phyloP scores from a whole-genome alignment of 1,139 yeast species.

The Pichia sp. region DNA sequence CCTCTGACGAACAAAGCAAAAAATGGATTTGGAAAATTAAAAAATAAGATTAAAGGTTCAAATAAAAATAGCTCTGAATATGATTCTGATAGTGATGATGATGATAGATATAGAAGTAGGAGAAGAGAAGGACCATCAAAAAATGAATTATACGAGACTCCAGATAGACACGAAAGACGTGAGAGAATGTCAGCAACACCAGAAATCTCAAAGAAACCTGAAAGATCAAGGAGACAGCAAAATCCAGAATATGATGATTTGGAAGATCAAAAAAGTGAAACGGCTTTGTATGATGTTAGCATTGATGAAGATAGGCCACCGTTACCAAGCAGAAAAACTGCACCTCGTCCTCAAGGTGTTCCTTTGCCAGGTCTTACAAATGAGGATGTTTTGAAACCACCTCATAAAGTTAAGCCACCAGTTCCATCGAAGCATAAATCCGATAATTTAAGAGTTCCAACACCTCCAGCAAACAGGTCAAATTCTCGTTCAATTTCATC shows the following conservation, averaged over 20 bases:
- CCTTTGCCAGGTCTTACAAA: slow-evolving; percentile 10
- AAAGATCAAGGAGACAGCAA: neutral
- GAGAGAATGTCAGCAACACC: neutral
- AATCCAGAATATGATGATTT: neutral
- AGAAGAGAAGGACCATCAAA: neutral
- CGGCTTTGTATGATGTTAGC: slow-evolving; percentile 6
- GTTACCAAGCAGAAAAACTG: slow-evolving; percentile 10
- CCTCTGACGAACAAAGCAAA: slow-evolving; percentile 15
- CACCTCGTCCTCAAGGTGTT: slow-evolving; percentile 3
- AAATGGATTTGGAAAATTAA: slow-evolving; percentile 12
- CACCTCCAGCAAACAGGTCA: slow-evolving; percentile 11
- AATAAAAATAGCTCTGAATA: slow-evolving; percentile 3
- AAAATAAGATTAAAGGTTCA: slow-evolving; percentile 10
- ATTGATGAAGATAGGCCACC: slow-evolving; percentile 17
- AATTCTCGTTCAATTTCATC: slow-evolving; percentile 6
- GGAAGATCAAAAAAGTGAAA: neutral
- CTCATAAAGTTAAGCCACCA: slow-evolving; percentile 8
- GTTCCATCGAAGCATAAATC: no score
- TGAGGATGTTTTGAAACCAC: slow-evolving; percentile 2
- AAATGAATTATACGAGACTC: neutral
- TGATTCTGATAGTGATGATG: slow-evolving; percentile 4
- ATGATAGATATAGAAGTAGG: neutral
- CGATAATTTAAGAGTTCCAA: neutral
- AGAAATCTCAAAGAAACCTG: neutral
- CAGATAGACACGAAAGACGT: neutral